phyloP scores from a whole-genome alignment of 805 yeast species.

The Deakozyma indianensis region DNA sequence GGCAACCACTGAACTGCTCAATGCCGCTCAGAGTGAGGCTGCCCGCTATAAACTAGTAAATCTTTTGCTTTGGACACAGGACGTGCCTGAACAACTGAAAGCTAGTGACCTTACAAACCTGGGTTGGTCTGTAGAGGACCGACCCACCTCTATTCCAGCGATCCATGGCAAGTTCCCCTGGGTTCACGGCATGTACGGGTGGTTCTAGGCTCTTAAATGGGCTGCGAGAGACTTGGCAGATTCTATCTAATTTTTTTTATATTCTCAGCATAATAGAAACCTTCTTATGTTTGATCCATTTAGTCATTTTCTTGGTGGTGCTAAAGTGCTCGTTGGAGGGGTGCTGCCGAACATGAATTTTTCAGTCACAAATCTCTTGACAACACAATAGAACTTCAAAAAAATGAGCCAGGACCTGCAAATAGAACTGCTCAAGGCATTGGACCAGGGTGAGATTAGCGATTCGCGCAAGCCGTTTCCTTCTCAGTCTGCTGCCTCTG shows the following conservation, averaged over 20 bases:
- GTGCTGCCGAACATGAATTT: too few species aligned
- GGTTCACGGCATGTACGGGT: neutral
- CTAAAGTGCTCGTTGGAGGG: too few species aligned
- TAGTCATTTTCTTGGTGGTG: too few species aligned
- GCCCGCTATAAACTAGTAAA: neutral
- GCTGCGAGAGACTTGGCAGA: neutral
- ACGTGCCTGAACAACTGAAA: neutral
- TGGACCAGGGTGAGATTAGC: constrained; percentile 50
- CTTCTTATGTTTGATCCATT: too few species aligned
- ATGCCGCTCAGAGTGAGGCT: neutral
- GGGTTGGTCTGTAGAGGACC: neutral
- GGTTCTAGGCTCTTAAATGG: neutral
- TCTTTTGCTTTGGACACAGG: neutral
- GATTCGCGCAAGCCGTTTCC: constrained; percentile 64
- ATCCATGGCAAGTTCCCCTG: neutral
- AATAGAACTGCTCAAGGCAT: constrained; percentile 39
- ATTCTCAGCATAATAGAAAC: neutral
- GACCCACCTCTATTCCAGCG: neutral
- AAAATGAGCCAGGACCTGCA: constrained; percentile 10
- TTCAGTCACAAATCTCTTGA: neutral
- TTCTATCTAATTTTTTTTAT: neutral
- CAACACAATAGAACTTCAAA: constrained; percentile 9
- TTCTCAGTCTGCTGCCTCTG: constrained; percentile 20
- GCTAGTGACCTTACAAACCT: neutral
- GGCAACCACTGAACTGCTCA: neutral